Evolutionary conservation across 2,329 filamentous ascomycete species (phyloP).

Genomic region (Phoma herbarum): DNA sequence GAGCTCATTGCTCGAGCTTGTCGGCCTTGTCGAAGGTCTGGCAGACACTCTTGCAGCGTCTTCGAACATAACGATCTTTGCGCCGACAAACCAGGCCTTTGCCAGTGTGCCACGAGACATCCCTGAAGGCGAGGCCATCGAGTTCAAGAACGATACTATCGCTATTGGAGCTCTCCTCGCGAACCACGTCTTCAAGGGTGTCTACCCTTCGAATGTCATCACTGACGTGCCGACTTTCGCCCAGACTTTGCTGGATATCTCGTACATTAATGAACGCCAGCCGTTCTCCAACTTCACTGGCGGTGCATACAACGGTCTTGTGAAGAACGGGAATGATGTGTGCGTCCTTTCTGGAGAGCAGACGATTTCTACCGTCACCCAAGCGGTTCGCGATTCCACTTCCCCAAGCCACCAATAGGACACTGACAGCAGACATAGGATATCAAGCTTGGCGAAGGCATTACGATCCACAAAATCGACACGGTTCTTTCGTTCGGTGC

Average conservation of each 20-base stretch:
- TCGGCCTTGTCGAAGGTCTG: slow-evolving; percentile 51
- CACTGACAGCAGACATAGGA: slow-evolving; percentile 22
- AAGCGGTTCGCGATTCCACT: slow-evolving; percentile 52
- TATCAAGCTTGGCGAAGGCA: slow-evolving; percentile 38
- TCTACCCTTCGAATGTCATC: slow-evolving; percentile 52
- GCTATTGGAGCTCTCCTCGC: slow-evolving; percentile 58
- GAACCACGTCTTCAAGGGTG: slow-evolving; percentile 67
- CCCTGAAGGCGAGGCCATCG: slow-evolving; percentile 40
- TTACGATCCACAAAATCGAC: slow-evolving; percentile 41
- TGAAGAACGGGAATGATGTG: slow-evolving; percentile 53
- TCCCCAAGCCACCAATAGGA: neutral
- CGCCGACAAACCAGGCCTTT: slow-evolving; percentile 64
- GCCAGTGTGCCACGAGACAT: slow-evolving; percentile 34
- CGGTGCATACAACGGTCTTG: slow-evolving; percentile 63
- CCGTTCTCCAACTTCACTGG: slow-evolving; percentile 65
- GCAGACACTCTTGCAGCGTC: slow-evolving; percentile 49
- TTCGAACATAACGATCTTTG: slow-evolving; percentile 65
- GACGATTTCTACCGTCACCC: slow-evolving; percentile 57
- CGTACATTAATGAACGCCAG: slow-evolving; percentile 46
- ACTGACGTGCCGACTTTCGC: slow-evolving; percentile 54
- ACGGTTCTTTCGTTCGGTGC: slow-evolving; percentile 39
- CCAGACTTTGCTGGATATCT: slow-evolving; percentile 60
- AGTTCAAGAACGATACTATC: slow-evolving; percentile 45
- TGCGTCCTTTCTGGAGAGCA: slow-evolving; percentile 62
- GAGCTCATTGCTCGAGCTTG: slow-evolving; percentile 46